Base-by-base conservation (phyloP, 805 yeast species). In the Candida multigemmis region DNA sequence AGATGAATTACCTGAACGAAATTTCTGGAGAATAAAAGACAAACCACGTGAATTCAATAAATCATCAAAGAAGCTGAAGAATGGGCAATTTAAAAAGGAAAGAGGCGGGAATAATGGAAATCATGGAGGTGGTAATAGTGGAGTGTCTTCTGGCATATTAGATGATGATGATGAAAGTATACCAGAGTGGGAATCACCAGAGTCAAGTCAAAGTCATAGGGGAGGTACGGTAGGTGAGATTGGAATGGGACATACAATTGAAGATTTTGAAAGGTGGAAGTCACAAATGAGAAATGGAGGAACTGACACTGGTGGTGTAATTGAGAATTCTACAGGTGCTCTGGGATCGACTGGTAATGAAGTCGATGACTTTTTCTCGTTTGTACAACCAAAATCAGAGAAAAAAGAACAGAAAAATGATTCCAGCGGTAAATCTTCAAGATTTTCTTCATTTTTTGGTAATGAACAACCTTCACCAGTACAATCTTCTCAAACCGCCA, bases 191-290 rank as follows among this genome's bases (percentile, higher is more conserved):
- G 61, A 53, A 26, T 36, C 51, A 8, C 46, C 49, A 3, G 56
- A 49, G 10, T 23, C 50, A 11, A 36, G 33, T 22, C 37, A 53
- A 20, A 44, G 37, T 25, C 28, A 38, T 25, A 34, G 35, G 18
- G 27, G 23, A 6, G n/a, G n/a, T n/a, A n/a, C n/a, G n/a, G n/a
- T n/a, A n/a, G n/a, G n/a, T n/a, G n/a, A n/a, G n/a, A 45, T 35
- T 46, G 57, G 42, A 42, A 64, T 48, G 52, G 77, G 77, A 12
- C 67, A 60, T 28, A 64, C 77, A 0, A 68, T 68, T 3, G 66
- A 67, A 28, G 79, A 73, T 35, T 73, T 72, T 38, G 80, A 73
- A 41, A 60, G 56, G 34, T 73, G 79, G 79, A 70, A 71, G 44
- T 47, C 63, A 25, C 59, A 56, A 34, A 67, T 70, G 77, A 60